Conservation (phyloP, 1,139 yeast species). For the Pichia cactophila region DNA sequence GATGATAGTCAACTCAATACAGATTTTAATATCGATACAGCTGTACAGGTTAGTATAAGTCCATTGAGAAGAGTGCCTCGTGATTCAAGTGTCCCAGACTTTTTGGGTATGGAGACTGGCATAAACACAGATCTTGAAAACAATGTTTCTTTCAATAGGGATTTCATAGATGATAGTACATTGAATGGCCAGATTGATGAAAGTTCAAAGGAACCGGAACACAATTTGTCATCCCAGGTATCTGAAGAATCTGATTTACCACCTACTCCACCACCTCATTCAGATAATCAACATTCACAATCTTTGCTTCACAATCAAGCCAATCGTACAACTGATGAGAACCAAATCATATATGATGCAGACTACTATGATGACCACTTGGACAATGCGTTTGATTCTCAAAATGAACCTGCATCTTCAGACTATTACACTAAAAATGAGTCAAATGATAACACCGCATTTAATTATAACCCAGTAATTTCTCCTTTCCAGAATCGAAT, state of each 20-base stretch:
- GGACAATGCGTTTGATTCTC: neutral
- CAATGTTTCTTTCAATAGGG: neutral
- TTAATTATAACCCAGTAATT: no score
- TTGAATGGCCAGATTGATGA: neutral
- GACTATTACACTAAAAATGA: no score
- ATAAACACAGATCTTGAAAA: constrained; percentile 10
- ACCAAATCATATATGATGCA: neutral
- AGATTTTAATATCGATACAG: constrained; percentile 21
- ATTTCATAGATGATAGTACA: neutral
- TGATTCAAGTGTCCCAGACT: constrained; percentile 13
- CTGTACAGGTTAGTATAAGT: constrained; percentile 11
- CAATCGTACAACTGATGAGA: neutral
- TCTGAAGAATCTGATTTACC: neutral
- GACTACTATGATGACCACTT: neutral
- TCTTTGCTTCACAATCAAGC: neutral
- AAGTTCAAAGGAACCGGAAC: neutral
- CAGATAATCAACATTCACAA: neutral
- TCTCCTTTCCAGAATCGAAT: no score
- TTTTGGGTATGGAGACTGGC: constrained; percentile 14
- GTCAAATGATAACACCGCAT: no score
- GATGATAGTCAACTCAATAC: constrained; percentile 23
- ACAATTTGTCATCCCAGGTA: neutral
- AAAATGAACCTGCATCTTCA: no score
- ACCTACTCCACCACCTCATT: neutral
- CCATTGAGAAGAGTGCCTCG: constrained; percentile 7